Percentiles rank a stretch among this genome's conserved stretches.
These are phyloP conservation scores for Sanghuangporus weigelae DNA, from an alignment of 1,284 basidiomycete species.

Conservation along the genomic window DNA sequence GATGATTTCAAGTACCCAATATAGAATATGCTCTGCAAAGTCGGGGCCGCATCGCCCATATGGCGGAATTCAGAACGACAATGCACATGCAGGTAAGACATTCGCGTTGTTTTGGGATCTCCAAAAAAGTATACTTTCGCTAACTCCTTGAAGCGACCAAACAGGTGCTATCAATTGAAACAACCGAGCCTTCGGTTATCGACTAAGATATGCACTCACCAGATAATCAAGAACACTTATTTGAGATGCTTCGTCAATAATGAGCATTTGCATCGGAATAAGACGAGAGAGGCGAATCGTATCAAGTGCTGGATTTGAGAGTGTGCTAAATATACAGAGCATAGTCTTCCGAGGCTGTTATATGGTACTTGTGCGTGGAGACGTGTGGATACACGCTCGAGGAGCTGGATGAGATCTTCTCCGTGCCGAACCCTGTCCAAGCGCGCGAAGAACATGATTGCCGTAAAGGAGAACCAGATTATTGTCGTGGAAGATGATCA, in stretches of 20 bases:
- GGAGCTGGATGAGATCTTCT: conserved; percentile 34
- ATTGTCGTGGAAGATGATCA: neutral
- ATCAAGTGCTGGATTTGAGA: conserved; percentile 35
- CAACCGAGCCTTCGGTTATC: neutral
- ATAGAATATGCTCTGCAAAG: conserved; percentile 45
- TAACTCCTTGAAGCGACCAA: conserved; percentile 30
- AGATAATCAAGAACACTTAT: conserved; percentile 40
- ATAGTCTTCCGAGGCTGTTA: conserved; percentile 31
- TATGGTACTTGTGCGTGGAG: conserved; percentile 35
- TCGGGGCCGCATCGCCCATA: conserved; percentile 36
- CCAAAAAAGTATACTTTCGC: conserved; percentile 40
- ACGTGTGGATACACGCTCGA: conserved; percentile 29
- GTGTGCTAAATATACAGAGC: conserved; percentile 38
- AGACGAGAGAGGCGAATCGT: conserved; percentile 28
- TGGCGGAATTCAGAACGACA: conserved; percentile 27
- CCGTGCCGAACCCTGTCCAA: conserved; percentile 31
- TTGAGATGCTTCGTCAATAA: conserved; percentile 46
- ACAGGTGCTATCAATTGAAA: conserved; percentile 28
- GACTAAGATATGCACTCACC: conserved; percentile 23
- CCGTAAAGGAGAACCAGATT: neutral
- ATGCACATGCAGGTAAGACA: neutral
- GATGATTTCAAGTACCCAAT: conserved; percentile 32
- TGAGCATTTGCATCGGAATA: conserved; percentile 34
- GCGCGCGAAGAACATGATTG: conserved; percentile 20
- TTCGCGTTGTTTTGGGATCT: conserved; percentile 42